Percentiles rank a stretch among this genome's conserved stretches.
These are phyloP conservation scores for Dicorynia guianensis DNA, from an alignment of 306 rosid genomes.

Conservation along the genomic window DNA sequence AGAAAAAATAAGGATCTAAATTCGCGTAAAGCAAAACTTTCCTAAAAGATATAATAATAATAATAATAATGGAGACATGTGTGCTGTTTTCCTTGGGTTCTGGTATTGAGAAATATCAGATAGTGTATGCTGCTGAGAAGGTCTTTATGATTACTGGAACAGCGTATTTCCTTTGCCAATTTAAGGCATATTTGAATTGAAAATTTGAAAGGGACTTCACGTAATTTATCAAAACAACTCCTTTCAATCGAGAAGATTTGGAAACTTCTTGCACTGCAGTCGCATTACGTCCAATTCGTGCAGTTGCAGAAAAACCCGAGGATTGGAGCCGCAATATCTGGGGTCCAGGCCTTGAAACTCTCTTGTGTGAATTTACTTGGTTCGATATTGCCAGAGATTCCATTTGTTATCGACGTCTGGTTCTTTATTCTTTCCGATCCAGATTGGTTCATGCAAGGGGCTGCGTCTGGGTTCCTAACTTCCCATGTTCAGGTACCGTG, in stretches of 20 bases:
- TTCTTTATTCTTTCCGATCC: conserved; percentile 47
- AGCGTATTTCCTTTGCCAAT: background rate
- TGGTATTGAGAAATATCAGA: background rate
- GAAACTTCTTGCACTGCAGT: background rate
- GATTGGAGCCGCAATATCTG: background rate
- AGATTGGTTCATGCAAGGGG: conserved; percentile 46
- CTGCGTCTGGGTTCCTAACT: conserved; percentile 45
- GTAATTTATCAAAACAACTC: background rate
- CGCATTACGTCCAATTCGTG: no score
- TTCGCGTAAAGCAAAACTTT: no score
- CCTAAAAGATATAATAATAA: no score
- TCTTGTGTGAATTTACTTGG: background rate
- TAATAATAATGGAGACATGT: no score
- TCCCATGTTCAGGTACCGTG: conserved; percentile 55
- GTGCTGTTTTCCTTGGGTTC: no score
- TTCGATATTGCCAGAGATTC: background rate
- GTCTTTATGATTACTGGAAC: background rate
- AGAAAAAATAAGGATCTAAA: no score
- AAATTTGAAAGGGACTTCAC: background rate
- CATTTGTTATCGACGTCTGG: background rate
- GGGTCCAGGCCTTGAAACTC: background rate
- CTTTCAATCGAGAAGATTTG: background rate
- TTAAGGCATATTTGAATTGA: background rate
- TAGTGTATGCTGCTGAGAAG: background rate
- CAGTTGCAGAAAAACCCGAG: background rate